Evolutionary conservation across 164 flowering plant species (phyloP).

Genomic region (Annona cherimola): DNA sequence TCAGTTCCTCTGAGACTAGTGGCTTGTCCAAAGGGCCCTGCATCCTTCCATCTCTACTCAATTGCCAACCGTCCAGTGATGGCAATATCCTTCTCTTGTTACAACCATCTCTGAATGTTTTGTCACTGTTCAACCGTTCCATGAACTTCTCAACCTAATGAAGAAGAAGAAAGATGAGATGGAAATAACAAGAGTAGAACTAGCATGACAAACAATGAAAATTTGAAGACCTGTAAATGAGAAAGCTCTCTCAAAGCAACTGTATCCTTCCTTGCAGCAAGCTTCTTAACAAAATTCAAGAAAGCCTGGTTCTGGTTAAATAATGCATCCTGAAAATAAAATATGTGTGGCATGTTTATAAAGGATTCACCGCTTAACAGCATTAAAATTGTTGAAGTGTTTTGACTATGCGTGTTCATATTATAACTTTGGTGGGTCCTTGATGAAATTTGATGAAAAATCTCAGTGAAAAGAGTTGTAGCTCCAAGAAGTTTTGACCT

Average conservation of each 20-base stretch:
- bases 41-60: conserved; percentile 82
- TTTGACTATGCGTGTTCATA: too few relatives aligned
- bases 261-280: conserved; percentile 74
- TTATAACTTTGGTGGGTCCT: too few relatives aligned
- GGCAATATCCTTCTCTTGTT: conserved; percentile 56
- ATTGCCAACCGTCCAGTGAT: conserved; percentile 64
- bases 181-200: neutral
- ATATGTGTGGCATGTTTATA: too few relatives aligned
- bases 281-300: conserved; percentile 49
- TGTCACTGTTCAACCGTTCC: conserved; percentile 52
- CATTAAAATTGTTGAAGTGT: too few relatives aligned
- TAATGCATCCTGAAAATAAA: conserved; percentile 51
- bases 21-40: conserved; percentile 83
- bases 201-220: neutral
- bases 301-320: conserved; percentile 50
- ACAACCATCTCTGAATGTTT: conserved; percentile 77
- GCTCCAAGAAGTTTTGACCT: too few relatives aligned
- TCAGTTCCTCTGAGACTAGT: conserved; percentile 32
- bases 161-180: neutral
- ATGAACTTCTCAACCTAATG: conserved; percentile 69
- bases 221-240: conserved; percentile 48
- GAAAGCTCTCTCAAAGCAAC: conserved; percentile 54
- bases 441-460: too few relatives aligned
- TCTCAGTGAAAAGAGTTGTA: too few relatives aligned
- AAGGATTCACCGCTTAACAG: too few relatives aligned